A percentile compares a stretch with the other conserved stretches of the same genome.
These are phyloP conservation scores for Leccinum subgranulosum DNA, from an alignment of 768 basidiomycete species.

Conservation along the genomic window DNA sequence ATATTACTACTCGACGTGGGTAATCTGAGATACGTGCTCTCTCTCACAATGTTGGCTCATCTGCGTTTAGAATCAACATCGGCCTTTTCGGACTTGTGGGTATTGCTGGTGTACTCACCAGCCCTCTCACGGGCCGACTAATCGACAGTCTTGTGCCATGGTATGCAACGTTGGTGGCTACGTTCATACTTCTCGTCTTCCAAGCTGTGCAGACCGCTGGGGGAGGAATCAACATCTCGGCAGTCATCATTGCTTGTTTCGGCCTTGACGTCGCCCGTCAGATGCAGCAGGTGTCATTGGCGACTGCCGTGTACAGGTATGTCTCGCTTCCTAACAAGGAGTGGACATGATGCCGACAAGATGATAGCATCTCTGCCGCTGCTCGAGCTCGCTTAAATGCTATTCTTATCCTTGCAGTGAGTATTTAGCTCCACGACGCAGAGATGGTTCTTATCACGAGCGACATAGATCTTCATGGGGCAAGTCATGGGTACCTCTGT, in stretches of 20 bases:
- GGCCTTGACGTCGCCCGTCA: conserved; percentile 77
- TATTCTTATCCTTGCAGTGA: conserved; percentile 64
- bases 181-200: conserved; percentile 45
- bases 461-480: conserved; percentile 57
- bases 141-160: conserved; percentile 75
- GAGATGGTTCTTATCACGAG: background rate
- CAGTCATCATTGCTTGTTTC: conserved; percentile 66
- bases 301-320: conserved; percentile 58
- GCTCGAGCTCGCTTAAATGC: conserved; percentile 77
- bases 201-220: conserved; percentile 66
- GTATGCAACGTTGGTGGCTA: conserved; percentile 65
- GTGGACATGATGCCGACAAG: conserved; percentile 6
- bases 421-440: conserved; percentile 9
- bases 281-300: conserved; percentile 64
- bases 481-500: conserved; percentile 82
- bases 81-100: conserved; percentile 77
- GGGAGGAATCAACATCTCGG: conserved; percentile 66
- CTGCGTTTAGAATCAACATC: conserved; percentile 44
- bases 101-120: conserved; percentile 64
- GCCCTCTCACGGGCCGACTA: conserved; percentile 64
- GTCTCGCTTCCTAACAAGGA: conserved; percentile 8
- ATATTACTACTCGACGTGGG: conserved; percentile 72
- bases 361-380: conserved; percentile 31
- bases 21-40: background rate
- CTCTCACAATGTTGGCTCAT: background rate